These are phyloP conservation scores for Coccomyxa sp. DNA, from an alignment of 139 green algal species.

Conservation along the genomic window DNA sequence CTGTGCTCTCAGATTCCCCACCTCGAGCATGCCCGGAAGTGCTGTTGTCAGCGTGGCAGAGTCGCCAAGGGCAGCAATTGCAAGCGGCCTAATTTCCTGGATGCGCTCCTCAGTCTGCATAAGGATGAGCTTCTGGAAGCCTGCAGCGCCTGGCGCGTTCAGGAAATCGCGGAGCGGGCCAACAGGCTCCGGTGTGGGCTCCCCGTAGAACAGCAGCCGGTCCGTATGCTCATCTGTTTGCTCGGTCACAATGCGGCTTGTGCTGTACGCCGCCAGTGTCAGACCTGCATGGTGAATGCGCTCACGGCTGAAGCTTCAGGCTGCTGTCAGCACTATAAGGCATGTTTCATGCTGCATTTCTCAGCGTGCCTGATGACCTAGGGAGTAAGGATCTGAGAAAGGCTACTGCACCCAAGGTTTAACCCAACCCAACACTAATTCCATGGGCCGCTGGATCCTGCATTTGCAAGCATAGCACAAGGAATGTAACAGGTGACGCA, in stretches of 20 bases:
- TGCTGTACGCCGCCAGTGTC: slow-evolving; percentile 55
- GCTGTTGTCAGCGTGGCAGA: slow-evolving; percentile 57
- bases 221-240: slow-evolving; percentile 65
- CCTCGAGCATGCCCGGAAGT: slow-evolving; percentile 87
- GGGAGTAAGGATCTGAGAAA: not conserved
- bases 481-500: slow-evolving; percentile 4
- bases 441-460: no score
- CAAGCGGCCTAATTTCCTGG: slow-evolving; percentile 21
- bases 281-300: slow-evolving; percentile 15
- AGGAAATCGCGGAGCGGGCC: not conserved
- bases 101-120: not conserved
- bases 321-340: not conserved
- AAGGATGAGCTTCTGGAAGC: not conserved
- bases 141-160: not conserved
- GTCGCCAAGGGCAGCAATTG: slow-evolving; percentile 30
- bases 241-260: slow-evolving; percentile 54
- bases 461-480: not conserved
- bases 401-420: not conserved
- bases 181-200: slow-evolving; percentile 50
- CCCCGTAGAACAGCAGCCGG: slow-evolving; percentile 68
- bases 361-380: not conserved
- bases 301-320: not conserved
- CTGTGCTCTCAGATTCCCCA: slow-evolving; percentile 13
- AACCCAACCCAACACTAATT: not conserved
- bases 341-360: not conserved